phyloP scores from a whole-genome alignment of 306 rosid genomes.

The Fagus sylvatica region DNA sequence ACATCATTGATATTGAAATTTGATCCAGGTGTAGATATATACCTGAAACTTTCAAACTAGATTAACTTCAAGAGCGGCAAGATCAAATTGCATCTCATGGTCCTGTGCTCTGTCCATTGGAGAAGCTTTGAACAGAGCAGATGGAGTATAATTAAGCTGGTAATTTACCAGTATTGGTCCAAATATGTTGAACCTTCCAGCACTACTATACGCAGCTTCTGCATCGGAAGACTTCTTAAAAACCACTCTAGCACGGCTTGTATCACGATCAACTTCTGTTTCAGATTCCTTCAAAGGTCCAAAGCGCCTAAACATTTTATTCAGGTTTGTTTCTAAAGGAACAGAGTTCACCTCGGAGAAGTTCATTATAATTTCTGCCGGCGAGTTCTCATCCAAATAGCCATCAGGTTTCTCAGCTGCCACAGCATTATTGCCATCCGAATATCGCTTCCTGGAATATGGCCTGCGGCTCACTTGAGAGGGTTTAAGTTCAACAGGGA shows the following conservation, averaged over 20 bases:
- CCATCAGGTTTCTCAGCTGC: slow-evolving; percentile 64
- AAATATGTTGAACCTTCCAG: slow-evolving; percentile 86
- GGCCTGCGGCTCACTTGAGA: slow-evolving; percentile 65
- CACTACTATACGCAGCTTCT: slow-evolving; percentile 82
- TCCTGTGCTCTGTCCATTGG: slow-evolving; percentile 60
- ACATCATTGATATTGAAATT: background rate
- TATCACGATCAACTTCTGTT: slow-evolving; percentile 87
- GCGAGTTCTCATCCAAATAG: slow-evolving; percentile 69
- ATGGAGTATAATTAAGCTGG: slow-evolving; percentile 77
- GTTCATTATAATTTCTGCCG: slow-evolving; percentile 87
- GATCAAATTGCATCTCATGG: slow-evolving; percentile 85
- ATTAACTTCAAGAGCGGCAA: slow-evolving; percentile 60
- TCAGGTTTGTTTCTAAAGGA: slow-evolving; percentile 75
- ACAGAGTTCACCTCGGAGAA: slow-evolving; percentile 81
- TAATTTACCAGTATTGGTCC: slow-evolving; percentile 76
- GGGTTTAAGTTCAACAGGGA: slow-evolving; percentile 51
- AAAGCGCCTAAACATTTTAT: slow-evolving; percentile 84
- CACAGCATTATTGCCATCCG: slow-evolving; percentile 38
- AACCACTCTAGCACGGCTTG: slow-evolving; percentile 91
- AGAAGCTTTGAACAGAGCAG: slow-evolving; percentile 66
- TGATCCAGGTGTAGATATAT: slow-evolving; percentile 19
- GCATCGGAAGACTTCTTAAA: slow-evolving; percentile 81
- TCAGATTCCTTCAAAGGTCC: slow-evolving; percentile 89
- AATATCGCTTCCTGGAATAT: slow-evolving; percentile 63
- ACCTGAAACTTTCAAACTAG: slow-evolving; percentile 57